Evolutionary conservation across 345 rosid genomes (phyloP).

Genomic region (Streptanthus diversifolius): DNA sequence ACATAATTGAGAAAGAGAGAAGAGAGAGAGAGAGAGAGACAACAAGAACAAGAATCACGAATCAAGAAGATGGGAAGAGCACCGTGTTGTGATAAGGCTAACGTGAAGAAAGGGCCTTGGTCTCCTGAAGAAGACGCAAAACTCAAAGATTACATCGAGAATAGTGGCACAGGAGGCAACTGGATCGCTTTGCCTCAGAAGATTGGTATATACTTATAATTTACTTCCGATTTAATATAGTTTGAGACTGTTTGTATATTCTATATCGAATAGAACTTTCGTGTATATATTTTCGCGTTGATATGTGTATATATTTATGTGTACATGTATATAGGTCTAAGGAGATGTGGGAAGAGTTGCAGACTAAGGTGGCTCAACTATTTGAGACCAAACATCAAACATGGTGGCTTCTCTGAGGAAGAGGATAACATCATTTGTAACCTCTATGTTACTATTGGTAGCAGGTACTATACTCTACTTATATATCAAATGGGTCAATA

Average conservation of each 20-base stretch:
- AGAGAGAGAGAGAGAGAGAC: slow-evolving; percentile 3
- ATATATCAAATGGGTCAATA: background rate
- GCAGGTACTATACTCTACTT: slow-evolving; percentile 43
- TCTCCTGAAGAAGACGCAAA: slow-evolving; percentile 85
- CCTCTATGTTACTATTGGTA: slow-evolving; percentile 55
- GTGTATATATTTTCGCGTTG: background rate
- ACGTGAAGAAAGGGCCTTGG: slow-evolving; percentile 91
- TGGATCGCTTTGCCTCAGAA: slow-evolving; percentile 87
- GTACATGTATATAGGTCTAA: slow-evolving; percentile 44
- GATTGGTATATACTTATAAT: slow-evolving; percentile 44
- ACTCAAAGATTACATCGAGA: slow-evolving; percentile 67
- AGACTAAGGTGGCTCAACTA: slow-evolving; percentile 83
- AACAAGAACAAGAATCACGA: slow-evolving; percentile 12
- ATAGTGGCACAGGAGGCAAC: slow-evolving; percentile 73
- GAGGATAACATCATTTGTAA: slow-evolving; percentile 60
- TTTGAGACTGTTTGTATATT: background rate
- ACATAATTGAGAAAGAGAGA: slow-evolving; percentile 8
- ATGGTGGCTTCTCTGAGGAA: slow-evolving; percentile 63
- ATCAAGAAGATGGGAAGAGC: slow-evolving; percentile 70
- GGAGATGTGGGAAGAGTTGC: slow-evolving; percentile 77
- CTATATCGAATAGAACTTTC: background rate
- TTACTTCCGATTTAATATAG: background rate
- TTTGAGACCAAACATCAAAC: slow-evolving; percentile 68
- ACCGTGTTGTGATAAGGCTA: slow-evolving; percentile 87
- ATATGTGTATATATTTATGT: background rate